These are phyloP conservation scores for Oryza meridionalis DNA, from an alignment of 176 grass and related monocot species.

Conservation along the genomic window DNA sequence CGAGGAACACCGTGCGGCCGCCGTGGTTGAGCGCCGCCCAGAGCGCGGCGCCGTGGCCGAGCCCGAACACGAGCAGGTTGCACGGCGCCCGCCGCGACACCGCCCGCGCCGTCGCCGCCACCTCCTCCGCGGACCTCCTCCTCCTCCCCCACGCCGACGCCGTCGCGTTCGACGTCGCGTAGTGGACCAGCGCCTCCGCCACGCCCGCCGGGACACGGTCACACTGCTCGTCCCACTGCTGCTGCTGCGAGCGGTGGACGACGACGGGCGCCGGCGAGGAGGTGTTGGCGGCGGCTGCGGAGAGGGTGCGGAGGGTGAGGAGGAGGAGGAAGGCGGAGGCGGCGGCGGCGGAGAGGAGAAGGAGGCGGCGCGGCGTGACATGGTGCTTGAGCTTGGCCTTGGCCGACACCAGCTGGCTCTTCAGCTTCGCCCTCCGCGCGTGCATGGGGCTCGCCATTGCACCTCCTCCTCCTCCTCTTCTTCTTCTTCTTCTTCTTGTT, in stretches of 20 bases:
- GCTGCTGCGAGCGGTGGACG: neutral
- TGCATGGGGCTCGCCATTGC: constrained; percentile 54
- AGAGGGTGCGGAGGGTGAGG: constrained; percentile 51
- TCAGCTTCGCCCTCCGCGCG: constrained; percentile 54
- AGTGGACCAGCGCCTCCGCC: constrained; percentile 52
- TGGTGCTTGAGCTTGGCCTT: constrained; percentile 60
- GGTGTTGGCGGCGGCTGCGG: neutral
- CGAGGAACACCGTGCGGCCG: constrained; percentile 75
- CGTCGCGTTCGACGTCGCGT: constrained; percentile 52
- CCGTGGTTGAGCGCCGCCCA: constrained; percentile 80
- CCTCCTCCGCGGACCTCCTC: constrained; percentile 38
- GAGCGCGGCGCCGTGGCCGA: constrained; percentile 58
- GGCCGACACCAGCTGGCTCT: constrained; percentile 59
- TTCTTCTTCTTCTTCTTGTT: neutral
- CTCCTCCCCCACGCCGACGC: constrained; percentile 36
- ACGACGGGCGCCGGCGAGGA: neutral
- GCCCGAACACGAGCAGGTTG: constrained; percentile 70
- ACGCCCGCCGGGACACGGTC: constrained; percentile 40
- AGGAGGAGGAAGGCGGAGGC: constrained; percentile 44
- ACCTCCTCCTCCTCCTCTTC: too few relatives aligned
- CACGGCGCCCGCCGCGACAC: constrained; percentile 62
- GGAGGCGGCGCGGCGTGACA: constrained; percentile 54
- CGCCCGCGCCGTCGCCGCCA: constrained; percentile 42
- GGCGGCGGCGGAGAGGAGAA: constrained; percentile 40
- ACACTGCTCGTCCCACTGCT: constrained; percentile 9